These are phyloP conservation scores for Penicillium capsulatum DNA, from an alignment of 2,329 filamentous ascomycete genomes.

Conservation along the genomic window DNA sequence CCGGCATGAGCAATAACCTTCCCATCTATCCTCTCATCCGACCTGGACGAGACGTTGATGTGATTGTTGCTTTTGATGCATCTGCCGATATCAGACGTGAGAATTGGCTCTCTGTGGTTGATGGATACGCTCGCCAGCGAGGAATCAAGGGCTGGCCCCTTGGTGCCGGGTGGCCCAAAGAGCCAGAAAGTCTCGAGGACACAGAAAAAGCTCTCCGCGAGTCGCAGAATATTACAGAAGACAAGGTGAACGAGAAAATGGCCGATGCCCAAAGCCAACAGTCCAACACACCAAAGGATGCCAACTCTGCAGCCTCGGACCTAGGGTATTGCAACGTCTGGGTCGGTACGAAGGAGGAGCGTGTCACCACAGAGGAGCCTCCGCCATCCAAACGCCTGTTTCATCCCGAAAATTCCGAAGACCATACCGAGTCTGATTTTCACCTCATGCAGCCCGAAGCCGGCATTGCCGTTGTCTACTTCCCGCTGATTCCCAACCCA, in stretches of 20 bases:
- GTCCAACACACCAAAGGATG: slow-evolving; percentile 15
- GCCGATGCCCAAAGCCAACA: slow-evolving; percentile 50
- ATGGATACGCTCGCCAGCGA: slow-evolving; percentile 86
- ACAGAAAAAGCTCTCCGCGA: slow-evolving; percentile 62
- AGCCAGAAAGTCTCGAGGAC: slow-evolving; percentile 54
- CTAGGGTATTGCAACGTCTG: slow-evolving; percentile 91
- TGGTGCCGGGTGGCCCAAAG: slow-evolving; percentile 85
- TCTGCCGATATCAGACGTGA: slow-evolving; percentile 89
- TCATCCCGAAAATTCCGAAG: slow-evolving; percentile 43
- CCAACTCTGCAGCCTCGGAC: slow-evolving; percentile 41
- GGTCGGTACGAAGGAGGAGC: slow-evolving; percentile 80
- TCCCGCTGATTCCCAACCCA: slow-evolving; percentile 80
- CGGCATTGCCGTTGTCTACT: slow-evolving; percentile 84
- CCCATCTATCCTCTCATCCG: slow-evolving; percentile 92
- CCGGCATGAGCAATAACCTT: slow-evolving; percentile 97
- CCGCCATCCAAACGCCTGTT: slow-evolving; percentile 50
- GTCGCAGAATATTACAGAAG: slow-evolving; percentile 58
- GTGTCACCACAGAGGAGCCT: slow-evolving; percentile 52
- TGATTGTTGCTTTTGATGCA: slow-evolving; percentile 89
- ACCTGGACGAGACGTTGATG: slow-evolving; percentile 80
- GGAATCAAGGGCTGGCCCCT: slow-evolving; percentile 92
- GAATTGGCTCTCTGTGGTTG: slow-evolving; percentile 90
- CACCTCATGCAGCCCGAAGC: slow-evolving; percentile 70
- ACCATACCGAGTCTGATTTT: slow-evolving; percentile 62
- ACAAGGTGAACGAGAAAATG: slow-evolving; percentile 62